Evolutionary conservation across 768 basidiomycete genomes (phyloP).

Genomic region (Mycena haematopus): DNA sequence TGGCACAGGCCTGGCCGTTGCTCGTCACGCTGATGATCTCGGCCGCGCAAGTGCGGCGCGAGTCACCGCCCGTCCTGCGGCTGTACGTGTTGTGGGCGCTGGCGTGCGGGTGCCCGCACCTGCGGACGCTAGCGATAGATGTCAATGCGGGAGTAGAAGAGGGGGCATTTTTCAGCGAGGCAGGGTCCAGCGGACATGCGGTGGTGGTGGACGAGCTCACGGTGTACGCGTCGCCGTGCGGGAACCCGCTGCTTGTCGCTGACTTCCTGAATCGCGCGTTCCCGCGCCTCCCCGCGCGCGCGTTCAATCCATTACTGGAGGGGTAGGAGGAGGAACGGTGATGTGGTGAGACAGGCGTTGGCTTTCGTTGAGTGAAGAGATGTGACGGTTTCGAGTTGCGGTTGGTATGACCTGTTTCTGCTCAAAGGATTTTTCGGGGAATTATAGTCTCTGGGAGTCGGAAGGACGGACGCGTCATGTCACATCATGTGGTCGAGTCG

Average conservation of each 20-base stretch:
- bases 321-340: constrained; percentile 8
- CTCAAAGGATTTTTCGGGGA: too few species aligned
- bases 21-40: constrained; percentile 11
- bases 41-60: constrained; percentile 6
- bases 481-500: not conserved
- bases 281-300: constrained; percentile 10
- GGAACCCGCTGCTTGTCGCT: constrained; percentile 20
- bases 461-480: not conserved
- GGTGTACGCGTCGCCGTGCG: constrained; percentile 27
- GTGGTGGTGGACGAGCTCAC: constrained; percentile 19
- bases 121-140: constrained; percentile 21
- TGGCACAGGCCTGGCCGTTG: constrained; percentile 26
- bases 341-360: not conserved
- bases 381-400: too few species aligned
- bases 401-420: too few species aligned
- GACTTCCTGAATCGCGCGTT: constrained; percentile 27
- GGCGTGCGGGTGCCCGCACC: constrained; percentile 17
- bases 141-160: constrained; percentile 24
- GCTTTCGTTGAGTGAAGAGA: not conserved
- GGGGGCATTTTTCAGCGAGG: constrained; percentile 7
- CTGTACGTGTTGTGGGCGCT: constrained; percentile 26
- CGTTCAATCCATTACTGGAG: constrained; percentile 22
- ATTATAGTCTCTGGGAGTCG: too few species aligned
- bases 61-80: not conserved
- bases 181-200: not conserved